Evolutionary conservation across 2,329 filamentous ascomycete genomes (phyloP).

Genomic region (Clarireedia paspali): DNA sequence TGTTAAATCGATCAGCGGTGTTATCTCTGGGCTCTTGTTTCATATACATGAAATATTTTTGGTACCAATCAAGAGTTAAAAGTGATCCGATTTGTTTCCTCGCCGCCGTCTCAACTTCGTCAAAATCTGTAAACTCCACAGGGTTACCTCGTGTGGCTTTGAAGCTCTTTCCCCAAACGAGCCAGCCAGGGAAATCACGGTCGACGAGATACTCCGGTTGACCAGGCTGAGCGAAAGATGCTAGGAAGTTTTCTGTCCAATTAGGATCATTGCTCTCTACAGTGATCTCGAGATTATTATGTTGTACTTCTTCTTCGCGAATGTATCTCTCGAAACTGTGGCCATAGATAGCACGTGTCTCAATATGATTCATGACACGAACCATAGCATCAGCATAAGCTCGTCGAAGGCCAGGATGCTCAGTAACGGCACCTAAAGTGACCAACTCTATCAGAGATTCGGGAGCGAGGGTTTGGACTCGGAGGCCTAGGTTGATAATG

Average conservation of each 20-base stretch:
- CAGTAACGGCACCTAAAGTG: slow-evolving; percentile 75
- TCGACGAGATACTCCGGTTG: slow-evolving; percentile 84
- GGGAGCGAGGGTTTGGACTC: slow-evolving; percentile 84
- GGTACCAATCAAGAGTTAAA: slow-evolving; percentile 78
- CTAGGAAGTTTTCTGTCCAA: slow-evolving; percentile 74
- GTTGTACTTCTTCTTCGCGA: slow-evolving; percentile 67
- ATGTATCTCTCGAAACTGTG: slow-evolving; percentile 87
- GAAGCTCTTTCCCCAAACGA: slow-evolving; percentile 89
- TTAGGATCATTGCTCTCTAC: slow-evolving; percentile 67
- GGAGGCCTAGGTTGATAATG: slow-evolving; percentile 79
- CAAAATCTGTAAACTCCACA: slow-evolving; percentile 59
- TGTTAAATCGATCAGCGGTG: slow-evolving; percentile 77
- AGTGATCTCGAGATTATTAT: slow-evolving; percentile 66
- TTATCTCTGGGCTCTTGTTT: slow-evolving; percentile 91
- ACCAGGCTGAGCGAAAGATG: slow-evolving; percentile 65
- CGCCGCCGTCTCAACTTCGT: slow-evolving; percentile 67
- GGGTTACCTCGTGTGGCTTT: slow-evolving; percentile 70
- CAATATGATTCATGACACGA: slow-evolving; percentile 72
- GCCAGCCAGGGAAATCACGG: slow-evolving; percentile 87
- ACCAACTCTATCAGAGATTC: slow-evolving; percentile 77
- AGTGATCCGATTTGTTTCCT: slow-evolving; percentile 73
- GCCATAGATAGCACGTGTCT: slow-evolving; percentile 75
- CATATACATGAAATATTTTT: slow-evolving; percentile 81
- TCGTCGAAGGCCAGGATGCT: slow-evolving; percentile 76
- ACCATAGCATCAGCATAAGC: slow-evolving; percentile 76